These are phyloP conservation scores for Cladosporium sp. DNA, from an alignment of 2,329 filamentous ascomycete genomes.

Conservation along the genomic window DNA sequence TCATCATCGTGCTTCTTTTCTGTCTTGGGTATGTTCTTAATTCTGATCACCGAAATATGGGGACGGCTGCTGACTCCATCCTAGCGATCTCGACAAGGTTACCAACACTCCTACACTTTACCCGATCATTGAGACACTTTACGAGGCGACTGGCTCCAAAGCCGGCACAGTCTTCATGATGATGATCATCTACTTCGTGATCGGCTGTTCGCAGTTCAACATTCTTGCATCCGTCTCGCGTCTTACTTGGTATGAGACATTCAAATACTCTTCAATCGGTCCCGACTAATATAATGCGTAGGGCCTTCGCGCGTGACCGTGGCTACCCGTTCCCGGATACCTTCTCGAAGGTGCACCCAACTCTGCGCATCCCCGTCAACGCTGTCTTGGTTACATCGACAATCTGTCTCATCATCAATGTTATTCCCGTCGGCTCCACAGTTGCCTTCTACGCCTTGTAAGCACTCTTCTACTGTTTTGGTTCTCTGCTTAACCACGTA, in stretches of 20 bases:
- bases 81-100: slow-evolving; percentile 33
- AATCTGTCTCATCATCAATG: slow-evolving; percentile 38
- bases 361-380: slow-evolving; percentile 38
- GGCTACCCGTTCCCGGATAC: not conserved
- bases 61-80: not conserved
- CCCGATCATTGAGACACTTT: slow-evolving; percentile 45
- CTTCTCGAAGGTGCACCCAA: slow-evolving; percentile 31
- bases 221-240: not conserved
- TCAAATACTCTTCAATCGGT: slow-evolving; percentile 10
- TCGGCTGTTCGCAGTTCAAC: not conserved
- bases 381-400: slow-evolving; percentile 38
- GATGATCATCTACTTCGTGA: not conserved
- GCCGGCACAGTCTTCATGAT: not conserved
- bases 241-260: not conserved
- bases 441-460: slow-evolving; percentile 2
- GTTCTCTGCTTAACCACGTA: slow-evolving; percentile 34
- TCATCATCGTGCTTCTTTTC: slow-evolving; percentile 43
- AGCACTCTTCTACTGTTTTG: slow-evolving; percentile 33
- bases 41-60: not conserved
- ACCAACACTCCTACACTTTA: slow-evolving; percentile 33
- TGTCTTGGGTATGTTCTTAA: slow-evolving; percentile 37
- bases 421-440: slow-evolving; percentile 43
- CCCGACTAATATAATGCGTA: not conserved
- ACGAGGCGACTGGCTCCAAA: not conserved
- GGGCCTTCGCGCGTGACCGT: slow-evolving; percentile 3